phyloP scores from a whole-genome alignment of 768 basidiomycete genomes.

The Mycena haematopus region DNA sequence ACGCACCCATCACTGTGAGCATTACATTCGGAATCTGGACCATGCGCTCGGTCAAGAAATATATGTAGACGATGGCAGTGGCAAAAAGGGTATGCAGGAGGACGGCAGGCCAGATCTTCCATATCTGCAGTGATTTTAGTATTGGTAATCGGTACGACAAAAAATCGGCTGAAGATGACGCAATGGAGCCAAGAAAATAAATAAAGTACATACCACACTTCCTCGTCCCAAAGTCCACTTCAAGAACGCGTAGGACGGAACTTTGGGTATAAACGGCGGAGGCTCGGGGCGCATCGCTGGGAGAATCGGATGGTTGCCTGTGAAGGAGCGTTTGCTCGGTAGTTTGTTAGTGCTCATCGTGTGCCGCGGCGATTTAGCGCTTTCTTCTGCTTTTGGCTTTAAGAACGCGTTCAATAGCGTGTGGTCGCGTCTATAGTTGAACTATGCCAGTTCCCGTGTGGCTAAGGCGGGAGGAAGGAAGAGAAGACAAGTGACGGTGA shows the following conservation, averaged over 20 bases:
- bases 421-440: too few relatives aligned
- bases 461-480: too few relatives aligned
- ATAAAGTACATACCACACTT: slow-evolving; percentile 13
- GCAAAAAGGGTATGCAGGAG: slow-evolving; percentile 64
- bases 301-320: slow-evolving; percentile 25
- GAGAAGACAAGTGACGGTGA: too few relatives aligned
- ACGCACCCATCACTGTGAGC: slow-evolving; percentile 63
- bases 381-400: too few relatives aligned
- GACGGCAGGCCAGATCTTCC: slow-evolving; percentile 73
- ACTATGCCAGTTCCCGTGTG: too few relatives aligned
- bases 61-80: slow-evolving; percentile 21
- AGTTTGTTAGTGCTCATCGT: slow-evolving; percentile 19
- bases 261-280: slow-evolving; percentile 16
- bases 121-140: slow-evolving; percentile 43
- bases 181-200: too few relatives aligned
- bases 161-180: background rate
- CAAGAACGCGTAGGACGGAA: slow-evolving; percentile 26
- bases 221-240: slow-evolving; percentile 30
- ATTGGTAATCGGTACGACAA: background rate
- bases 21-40: slow-evolving; percentile 45
- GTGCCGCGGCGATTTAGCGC: too few relatives aligned
- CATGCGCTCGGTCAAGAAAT: background rate
- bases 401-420: too few relatives aligned
- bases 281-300: slow-evolving; percentile 13
- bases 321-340: slow-evolving; percentile 23